phyloP scores from a whole-genome alignment of 1,139 yeast genomes.

The Starmera stellimalicola region DNA sequence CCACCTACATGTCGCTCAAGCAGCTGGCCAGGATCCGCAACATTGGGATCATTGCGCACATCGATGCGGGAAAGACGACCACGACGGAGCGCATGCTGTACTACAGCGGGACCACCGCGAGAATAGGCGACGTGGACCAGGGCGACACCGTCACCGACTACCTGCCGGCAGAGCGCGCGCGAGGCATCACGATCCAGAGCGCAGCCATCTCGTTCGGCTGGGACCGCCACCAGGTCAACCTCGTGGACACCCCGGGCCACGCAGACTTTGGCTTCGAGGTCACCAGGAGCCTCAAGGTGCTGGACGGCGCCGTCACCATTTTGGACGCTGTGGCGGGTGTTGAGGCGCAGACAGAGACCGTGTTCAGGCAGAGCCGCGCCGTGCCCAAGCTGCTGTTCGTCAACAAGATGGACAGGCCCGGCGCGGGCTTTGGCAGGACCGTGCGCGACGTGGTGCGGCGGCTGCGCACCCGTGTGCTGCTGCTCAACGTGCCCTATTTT shows the following conservation, averaged over 20 bases:
- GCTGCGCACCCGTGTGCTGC: conserved; percentile 62
- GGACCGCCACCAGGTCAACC: conserved; percentile 66
- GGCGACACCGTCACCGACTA: conserved; percentile 97
- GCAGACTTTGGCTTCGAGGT: conserved; percentile 97
- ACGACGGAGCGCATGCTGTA: conserved; percentile 91
- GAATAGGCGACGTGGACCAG: conserved; percentile 91
- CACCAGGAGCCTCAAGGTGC: conserved; percentile 73
- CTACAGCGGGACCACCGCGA: conserved; percentile 69
- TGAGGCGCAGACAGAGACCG: conserved; percentile 96
- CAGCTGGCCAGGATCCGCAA: conserved; percentile 19
- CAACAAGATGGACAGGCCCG: conserved; percentile 93
- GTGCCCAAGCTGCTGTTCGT: conserved; percentile 74
- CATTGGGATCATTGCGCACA: conserved; percentile 85
- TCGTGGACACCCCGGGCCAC: conserved; percentile 97
- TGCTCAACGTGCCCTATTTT: conserved; percentile 76
- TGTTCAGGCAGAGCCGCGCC: conserved; percentile 79
- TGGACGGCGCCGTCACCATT: conserved; percentile 90
- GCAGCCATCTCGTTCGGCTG: conserved; percentile 93
- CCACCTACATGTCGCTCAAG: no score
- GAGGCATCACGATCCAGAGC: conserved; percentile 95
- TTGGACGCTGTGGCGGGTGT: conserved; percentile 97
- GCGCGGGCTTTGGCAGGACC: conserved; percentile 90
- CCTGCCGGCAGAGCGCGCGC: conserved; percentile 76
- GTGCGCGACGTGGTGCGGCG: conserved; percentile 78
- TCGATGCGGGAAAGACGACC: conserved; percentile 94